phyloP scores from a whole-genome alignment of 1,139 yeast species.

The Geotrichum aggregatum region DNA sequence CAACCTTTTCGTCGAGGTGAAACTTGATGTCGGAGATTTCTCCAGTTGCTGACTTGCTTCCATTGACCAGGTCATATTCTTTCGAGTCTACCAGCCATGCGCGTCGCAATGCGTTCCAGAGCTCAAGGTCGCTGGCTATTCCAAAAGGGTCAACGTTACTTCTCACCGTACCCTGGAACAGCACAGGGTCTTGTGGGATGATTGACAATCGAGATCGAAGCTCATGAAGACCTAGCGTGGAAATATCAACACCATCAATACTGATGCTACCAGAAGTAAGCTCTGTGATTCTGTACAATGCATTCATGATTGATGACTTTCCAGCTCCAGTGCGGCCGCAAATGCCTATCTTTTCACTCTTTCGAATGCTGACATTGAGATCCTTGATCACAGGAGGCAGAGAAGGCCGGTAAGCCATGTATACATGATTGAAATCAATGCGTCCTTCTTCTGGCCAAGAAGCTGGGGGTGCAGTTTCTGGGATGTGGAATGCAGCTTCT shows the following conservation, averaged over 20 bases:
- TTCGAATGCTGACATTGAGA: slow-evolving; percentile 45
- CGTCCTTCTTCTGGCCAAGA: slow-evolving; percentile 62
- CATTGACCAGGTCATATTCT: slow-evolving; percentile 37
- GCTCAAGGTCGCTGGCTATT: slow-evolving; percentile 47
- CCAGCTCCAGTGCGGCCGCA: slow-evolving; percentile 85
- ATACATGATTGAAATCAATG: slow-evolving; percentile 54
- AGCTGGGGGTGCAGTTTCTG: slow-evolving; percentile 53
- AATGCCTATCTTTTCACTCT: slow-evolving; percentile 64
- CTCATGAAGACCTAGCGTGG: slow-evolving; percentile 52
- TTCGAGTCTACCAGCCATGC: slow-evolving; percentile 54
- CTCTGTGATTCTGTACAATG: slow-evolving; percentile 60
- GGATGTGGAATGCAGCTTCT: slow-evolving; percentile 53
- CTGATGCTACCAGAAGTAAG: slow-evolving; percentile 49
- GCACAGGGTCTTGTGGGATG: slow-evolving; percentile 76
- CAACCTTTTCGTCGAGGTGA: slow-evolving; percentile 61
- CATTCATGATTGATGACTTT: slow-evolving; percentile 64
- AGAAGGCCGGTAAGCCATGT: slow-evolving; percentile 68
- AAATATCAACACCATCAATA: slow-evolving; percentile 60
- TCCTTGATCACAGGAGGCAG: slow-evolving; percentile 68
- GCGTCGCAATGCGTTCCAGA: slow-evolving; percentile 59
- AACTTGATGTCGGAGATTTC: slow-evolving; percentile 46
- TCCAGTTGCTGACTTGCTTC: slow-evolving; percentile 13
- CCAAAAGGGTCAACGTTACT: slow-evolving; percentile 66
- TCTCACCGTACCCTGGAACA: slow-evolving; percentile 63
- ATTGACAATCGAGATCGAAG: slow-evolving; percentile 60